These are phyloP conservation scores for Blastobotrys serpentis DNA, from an alignment of 1,139 yeast genomes.

Conservation along the genomic window DNA sequence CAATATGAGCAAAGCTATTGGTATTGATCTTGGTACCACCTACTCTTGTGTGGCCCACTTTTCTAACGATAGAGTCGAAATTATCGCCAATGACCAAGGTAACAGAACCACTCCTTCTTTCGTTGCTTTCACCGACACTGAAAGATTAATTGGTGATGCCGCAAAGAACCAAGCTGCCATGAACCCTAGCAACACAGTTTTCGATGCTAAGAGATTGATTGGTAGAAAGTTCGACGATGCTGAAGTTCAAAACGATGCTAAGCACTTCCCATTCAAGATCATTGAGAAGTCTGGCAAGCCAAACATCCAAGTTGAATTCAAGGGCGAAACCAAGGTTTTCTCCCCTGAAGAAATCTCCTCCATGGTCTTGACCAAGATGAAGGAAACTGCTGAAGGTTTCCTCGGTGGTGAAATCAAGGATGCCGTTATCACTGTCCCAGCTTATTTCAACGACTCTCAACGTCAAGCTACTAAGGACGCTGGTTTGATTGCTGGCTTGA, in stretches of 20 bases:
- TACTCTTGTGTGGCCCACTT: background rate
- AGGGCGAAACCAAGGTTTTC: slow-evolving; percentile 89
- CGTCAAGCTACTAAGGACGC: slow-evolving; percentile 69
- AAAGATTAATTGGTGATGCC: slow-evolving; percentile 94
- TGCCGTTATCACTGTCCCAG: slow-evolving; percentile 94
- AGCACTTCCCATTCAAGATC: slow-evolving; percentile 96
- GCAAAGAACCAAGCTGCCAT: slow-evolving; percentile 96
- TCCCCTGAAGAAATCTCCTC: slow-evolving; percentile 99
- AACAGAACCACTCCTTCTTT: slow-evolving; percentile 97
- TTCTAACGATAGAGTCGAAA: background rate
- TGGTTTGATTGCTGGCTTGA: slow-evolving; percentile 94
- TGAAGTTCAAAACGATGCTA: slow-evolving; percentile 87
- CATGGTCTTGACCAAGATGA: slow-evolving; percentile 89
- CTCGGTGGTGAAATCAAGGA: slow-evolving; percentile 79
- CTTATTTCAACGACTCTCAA: background rate
- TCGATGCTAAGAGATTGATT: slow-evolving; percentile 89
- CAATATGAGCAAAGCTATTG: slow-evolving; percentile 38
- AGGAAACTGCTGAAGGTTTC: slow-evolving; percentile 38
- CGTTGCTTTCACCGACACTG: slow-evolving; percentile 94
- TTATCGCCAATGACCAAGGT: slow-evolving; percentile 83
- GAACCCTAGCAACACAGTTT: slow-evolving; percentile 93
- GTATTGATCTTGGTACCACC: slow-evolving; percentile 19
- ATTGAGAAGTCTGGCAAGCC: slow-evolving; percentile 85
- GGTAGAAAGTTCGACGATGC: slow-evolving; percentile 89
- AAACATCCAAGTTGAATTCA: slow-evolving; percentile 85